These are phyloP conservation scores for Rhynchospora tenuis DNA, from an alignment of 176 grass and related monocot genomes.

Conservation along the genomic window DNA sequence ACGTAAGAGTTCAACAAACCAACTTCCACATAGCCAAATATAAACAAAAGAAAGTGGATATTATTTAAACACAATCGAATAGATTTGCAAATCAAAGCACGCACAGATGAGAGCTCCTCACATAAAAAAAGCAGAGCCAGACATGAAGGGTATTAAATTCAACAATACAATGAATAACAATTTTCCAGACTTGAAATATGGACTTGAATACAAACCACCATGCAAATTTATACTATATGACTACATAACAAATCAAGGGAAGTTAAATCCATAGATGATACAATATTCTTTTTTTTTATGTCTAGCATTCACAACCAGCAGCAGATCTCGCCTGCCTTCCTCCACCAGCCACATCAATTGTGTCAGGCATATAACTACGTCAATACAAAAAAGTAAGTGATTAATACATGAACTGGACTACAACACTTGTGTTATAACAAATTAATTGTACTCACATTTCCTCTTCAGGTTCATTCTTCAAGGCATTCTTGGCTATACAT, in stretches of 20 bases:
- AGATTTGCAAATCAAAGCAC: conserved; percentile 15
- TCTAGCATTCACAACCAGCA: conserved; percentile 85
- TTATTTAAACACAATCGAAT: conserved; percentile 22
- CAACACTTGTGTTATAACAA: background rate
- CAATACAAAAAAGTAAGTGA: background rate
- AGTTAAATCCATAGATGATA: conserved; percentile 18
- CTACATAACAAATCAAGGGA: conserved; percentile 23
- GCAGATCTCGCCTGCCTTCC: conserved; percentile 62
- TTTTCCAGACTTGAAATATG: conserved; percentile 11
- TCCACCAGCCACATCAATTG: conserved; percentile 58
- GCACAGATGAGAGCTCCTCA: background rate
- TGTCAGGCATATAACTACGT: conserved; percentile 73
- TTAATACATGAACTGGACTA: background rate
- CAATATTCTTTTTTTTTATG: background rate
- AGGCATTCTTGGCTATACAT: conserved; percentile 87
- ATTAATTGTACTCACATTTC: conserved; percentile 54
- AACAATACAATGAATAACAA: conserved; percentile 25
- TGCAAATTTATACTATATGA: conserved; percentile 23
- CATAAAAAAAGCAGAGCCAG: conserved; percentile 20
- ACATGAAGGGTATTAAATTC: conserved; percentile 4
- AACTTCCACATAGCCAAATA: background rate
- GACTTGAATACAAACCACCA: conserved; percentile 13
- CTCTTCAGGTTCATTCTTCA: conserved; percentile 97
- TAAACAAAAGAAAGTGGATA: conserved; percentile 1
- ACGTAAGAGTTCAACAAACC: background rate